Evolutionary conservation across 2,329 filamentous ascomycete genomes (phyloP).

Genomic region (Hortaea werneckii): DNA sequence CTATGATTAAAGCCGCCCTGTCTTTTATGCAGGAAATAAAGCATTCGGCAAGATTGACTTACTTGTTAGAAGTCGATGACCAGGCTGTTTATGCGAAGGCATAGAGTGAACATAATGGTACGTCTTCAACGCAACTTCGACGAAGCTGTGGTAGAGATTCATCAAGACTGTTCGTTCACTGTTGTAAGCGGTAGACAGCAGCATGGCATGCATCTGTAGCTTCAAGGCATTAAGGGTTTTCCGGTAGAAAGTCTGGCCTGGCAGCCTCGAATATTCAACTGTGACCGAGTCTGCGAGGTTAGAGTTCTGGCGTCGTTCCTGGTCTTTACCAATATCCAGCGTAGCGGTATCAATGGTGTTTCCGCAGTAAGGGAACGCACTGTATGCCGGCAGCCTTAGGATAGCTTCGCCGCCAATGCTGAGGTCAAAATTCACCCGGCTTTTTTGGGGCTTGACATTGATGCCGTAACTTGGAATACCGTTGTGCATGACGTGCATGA

Average conservation of each 20-base stretch:
- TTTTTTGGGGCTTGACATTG: constrained; percentile 65
- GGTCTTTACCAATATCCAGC: constrained; percentile 64
- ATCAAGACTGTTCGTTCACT: constrained; percentile 53
- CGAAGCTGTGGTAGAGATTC: constrained; percentile 68
- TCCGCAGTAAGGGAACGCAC: constrained; percentile 82
- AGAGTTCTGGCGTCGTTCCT: constrained; percentile 40
- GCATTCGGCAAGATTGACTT: constrained; percentile 20
- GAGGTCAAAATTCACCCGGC: constrained; percentile 71
- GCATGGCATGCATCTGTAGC: constrained; percentile 74
- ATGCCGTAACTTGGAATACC: constrained; percentile 76
- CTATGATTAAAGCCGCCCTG: too few relatives aligned
- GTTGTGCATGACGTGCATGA: constrained; percentile 69
- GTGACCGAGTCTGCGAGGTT: constrained; percentile 63
- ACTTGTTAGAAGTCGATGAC: constrained; percentile 50
- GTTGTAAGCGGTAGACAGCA: constrained; percentile 74
- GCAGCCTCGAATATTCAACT: constrained; percentile 61
- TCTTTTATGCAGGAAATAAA: too few relatives aligned
- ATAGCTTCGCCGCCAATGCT: constrained; percentile 45
- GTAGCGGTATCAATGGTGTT: constrained; percentile 63
- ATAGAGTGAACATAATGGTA: constrained; percentile 53
- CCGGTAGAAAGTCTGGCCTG: constrained; percentile 68
- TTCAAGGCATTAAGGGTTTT: constrained; percentile 71
- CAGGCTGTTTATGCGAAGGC: constrained; percentile 45
- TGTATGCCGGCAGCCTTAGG: constrained; percentile 32
- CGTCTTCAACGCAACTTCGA: constrained; percentile 67